Evolutionary conservation across 257 asterid species (phyloP).

Genomic region (Solanum arcanum): DNA sequence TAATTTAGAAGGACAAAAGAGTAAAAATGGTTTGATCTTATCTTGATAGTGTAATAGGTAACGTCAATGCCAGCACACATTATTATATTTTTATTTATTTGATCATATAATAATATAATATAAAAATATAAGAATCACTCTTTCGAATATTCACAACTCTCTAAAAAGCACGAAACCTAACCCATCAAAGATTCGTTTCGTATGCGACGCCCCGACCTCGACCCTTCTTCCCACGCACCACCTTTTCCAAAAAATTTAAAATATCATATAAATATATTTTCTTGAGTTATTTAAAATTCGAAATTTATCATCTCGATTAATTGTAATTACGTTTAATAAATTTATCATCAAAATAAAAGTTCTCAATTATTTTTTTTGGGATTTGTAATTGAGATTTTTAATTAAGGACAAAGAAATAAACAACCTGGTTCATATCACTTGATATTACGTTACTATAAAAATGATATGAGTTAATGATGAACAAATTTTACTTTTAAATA

Average conservation of each 20-base stretch:
- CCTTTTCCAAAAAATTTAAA: not conserved
- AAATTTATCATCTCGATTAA: not conserved
- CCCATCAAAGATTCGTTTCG: conserved; percentile 40
- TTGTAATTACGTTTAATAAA: accelerated
- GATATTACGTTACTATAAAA: not conserved
- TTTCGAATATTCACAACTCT: conserved; percentile 34
- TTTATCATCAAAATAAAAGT: accelerated
- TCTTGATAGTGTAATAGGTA: conserved; percentile 6
- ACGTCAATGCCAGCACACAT: conserved; percentile 17
- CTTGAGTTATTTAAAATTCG: not conserved
- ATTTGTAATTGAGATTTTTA: not conserved
- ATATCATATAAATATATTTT: not conserved
- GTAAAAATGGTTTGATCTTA: conserved; percentile 16
- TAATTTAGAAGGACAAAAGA: not conserved
- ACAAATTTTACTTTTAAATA: not conserved
- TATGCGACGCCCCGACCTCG: conserved; percentile 87
- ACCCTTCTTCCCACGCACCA: conserved; percentile 26
- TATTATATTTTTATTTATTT: no score
- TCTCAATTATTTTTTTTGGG: not conserved
- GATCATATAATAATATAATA: no score
- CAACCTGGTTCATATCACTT: not conserved
- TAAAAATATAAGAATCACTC: conserved; percentile 13
- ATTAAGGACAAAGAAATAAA: not conserved
- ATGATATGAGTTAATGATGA: accelerated
- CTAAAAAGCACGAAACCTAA: not conserved